phyloP scores from a whole-genome alignment of 2,329 filamentous ascomycete genomes.

The Lasiodiplodia hormozganensis region DNA sequence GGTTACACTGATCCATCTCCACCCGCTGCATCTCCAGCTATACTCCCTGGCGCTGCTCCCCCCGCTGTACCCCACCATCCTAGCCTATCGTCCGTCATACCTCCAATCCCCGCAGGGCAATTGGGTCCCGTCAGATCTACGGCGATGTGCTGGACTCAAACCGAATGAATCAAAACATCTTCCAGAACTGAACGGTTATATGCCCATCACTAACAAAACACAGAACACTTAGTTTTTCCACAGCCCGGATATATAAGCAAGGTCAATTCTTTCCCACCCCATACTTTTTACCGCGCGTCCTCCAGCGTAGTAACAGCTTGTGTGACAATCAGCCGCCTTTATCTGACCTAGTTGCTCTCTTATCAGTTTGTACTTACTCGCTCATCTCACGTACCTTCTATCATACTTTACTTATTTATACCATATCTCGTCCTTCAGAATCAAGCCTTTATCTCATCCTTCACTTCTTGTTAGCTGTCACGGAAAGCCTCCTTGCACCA shows the following conservation, averaged over 20 bases:
- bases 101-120: neutral
- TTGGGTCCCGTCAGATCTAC: slow-evolving; percentile 8
- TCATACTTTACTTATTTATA: slow-evolving; percentile 2
- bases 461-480: neutral
- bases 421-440: neutral
- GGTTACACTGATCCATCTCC: neutral
- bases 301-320: neutral
- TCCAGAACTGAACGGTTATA: neutral
- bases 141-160: neutral
- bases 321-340: neutral
- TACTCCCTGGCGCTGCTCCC: neutral
- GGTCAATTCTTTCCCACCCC: neutral
- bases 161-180: neutral
- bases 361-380: slow-evolving; percentile 15
- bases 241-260: neutral
- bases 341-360: neutral
- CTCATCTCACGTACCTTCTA: neutral
- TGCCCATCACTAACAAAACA: neutral
- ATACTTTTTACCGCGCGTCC: neutral
- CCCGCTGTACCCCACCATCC: neutral
- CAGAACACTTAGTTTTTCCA: neutral
- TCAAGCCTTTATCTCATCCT: neutral
- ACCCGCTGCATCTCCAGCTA: slow-evolving; percentile 4
- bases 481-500: neutral
- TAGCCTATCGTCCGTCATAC: slow-evolving; percentile 17